Percentiles rank a stretch among this genome's conserved stretches.
These are phyloP conservation scores for Senna tora DNA, from an alignment of 306 rosid genomes.

Conservation along the genomic window DNA sequence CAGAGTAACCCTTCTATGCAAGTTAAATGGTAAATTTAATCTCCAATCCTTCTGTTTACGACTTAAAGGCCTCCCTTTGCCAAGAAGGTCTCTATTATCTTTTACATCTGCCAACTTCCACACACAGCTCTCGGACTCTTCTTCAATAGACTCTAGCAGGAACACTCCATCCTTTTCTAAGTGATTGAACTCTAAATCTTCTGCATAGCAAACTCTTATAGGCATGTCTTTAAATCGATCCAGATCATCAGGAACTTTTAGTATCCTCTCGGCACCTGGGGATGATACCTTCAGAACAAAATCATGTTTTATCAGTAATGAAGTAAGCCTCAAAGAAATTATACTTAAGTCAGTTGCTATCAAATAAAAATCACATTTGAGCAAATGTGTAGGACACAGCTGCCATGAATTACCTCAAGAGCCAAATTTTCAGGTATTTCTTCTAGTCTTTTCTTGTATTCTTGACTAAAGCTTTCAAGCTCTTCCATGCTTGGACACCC, in stretches of 20 bases:
- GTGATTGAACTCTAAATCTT: slow-evolving; percentile 51
- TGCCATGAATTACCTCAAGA: slow-evolving; percentile 61
- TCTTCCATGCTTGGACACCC: slow-evolving; percentile 91
- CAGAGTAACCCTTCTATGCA: slow-evolving; percentile 71
- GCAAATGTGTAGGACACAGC: slow-evolving; percentile 19
- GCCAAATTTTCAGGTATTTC: slow-evolving; percentile 84
- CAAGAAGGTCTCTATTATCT: slow-evolving; percentile 74
- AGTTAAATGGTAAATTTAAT: slow-evolving; percentile 66
- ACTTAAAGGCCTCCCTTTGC: slow-evolving; percentile 79
- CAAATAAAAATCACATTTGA: slow-evolving; percentile 21
- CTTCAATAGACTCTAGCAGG: slow-evolving; percentile 64
- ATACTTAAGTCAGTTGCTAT: slow-evolving; percentile 22
- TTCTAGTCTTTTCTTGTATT: slow-evolving; percentile 77
- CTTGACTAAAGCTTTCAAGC: slow-evolving; percentile 72
- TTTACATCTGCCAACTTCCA: slow-evolving; percentile 91
- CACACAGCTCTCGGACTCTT: slow-evolving; percentile 62
- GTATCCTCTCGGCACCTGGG: slow-evolving; percentile 89
- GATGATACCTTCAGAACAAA: slow-evolving; percentile 73
- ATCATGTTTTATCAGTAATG: slow-evolving; percentile 27
- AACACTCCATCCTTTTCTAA: slow-evolving; percentile 62
- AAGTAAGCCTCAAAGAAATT: slow-evolving; percentile 29
- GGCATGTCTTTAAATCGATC: slow-evolving; percentile 77
- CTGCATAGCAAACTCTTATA: slow-evolving; percentile 67
- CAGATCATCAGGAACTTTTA: slow-evolving; percentile 80
- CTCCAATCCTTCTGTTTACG: slow-evolving; percentile 93